phyloP scores from a whole-genome alignment of 148 eudicot species.

The Beta vulgaris region DNA sequence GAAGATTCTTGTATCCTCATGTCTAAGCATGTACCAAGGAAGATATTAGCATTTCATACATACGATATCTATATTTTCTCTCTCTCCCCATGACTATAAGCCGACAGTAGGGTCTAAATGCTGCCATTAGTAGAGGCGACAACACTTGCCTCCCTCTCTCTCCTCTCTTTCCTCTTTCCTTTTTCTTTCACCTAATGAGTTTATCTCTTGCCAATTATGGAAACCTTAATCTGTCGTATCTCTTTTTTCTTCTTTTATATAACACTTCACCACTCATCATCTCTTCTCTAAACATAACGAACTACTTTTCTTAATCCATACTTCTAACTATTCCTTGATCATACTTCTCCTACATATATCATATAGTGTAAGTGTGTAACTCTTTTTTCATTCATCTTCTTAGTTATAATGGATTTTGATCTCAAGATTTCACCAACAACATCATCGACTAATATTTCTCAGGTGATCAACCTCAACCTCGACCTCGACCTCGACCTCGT shows the following conservation, averaged over 20 bases:
- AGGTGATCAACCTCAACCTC: conserved; percentile 35
- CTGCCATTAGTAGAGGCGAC: conserved; percentile 42
- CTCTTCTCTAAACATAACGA: not conserved
- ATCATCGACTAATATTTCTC: conserved; percentile 23
- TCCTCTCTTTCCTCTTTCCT: conserved; percentile 12
- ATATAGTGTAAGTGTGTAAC: too few relatives aligned
- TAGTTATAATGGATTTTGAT: conserved; percentile 50
- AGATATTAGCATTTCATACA: not conserved
- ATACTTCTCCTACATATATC: not conserved
- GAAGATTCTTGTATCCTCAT: conserved; percentile 22
- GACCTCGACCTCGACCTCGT: conserved; percentile 36
- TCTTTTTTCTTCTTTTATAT: conserved; percentile 9
- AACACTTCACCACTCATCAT: not conserved
- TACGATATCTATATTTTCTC: not conserved
- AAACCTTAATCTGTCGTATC: conserved; percentile 15
- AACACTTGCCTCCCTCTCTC: conserved; percentile 37
- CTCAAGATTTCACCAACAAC: conserved; percentile 33
- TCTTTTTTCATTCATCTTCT: not conserved
- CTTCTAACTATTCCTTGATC: not conserved
- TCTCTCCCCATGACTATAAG: conserved; percentile 5
- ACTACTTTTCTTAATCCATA: conserved; percentile 12
- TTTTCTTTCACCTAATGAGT: conserved; percentile 2
- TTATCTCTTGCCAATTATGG: conserved; percentile 5
- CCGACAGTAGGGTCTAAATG: conserved; percentile 26
- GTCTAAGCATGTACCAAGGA: not conserved